A percentile compares a stretch with the other conserved stretches of the same genome.
phyloP scores from a whole-genome alignment of 129 eudicot species.

The Helianthus annuus region HanXRQr2.0-SUNRISE NC_035441.2:10524155-10524654 shows the following conservation, averaged over 20 bases:
- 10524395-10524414: neutral
- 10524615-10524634: too few relatives aligned
- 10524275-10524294: neutral
- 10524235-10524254: conserved; percentile 91
- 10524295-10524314: neutral
- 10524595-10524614: too few relatives aligned
- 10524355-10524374: neutral
- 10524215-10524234: conserved; percentile 77
- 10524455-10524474: too few relatives aligned
- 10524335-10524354: neutral
- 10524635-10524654: too few relatives aligned
- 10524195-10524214: conserved; percentile 87
- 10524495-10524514: too few relatives aligned
- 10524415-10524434: neutral
- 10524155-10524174: conserved; percentile 92
- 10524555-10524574: too few relatives aligned
- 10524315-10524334: neutral
- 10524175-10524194: conserved; percentile 86
- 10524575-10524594: too few relatives aligned
- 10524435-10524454: too few relatives aligned
- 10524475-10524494: too few relatives aligned
- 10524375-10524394: neutral
- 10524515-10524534: too few relatives aligned
- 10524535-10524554: too few relatives aligned
- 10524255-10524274: conserved; percentile 54